A percentile compares a stretch with the other conserved stretches of the same genome.
phyloP scores from a whole-genome alignment of 2,329 filamentous ascomycete species.

The Cercospora janseana region DNA sequence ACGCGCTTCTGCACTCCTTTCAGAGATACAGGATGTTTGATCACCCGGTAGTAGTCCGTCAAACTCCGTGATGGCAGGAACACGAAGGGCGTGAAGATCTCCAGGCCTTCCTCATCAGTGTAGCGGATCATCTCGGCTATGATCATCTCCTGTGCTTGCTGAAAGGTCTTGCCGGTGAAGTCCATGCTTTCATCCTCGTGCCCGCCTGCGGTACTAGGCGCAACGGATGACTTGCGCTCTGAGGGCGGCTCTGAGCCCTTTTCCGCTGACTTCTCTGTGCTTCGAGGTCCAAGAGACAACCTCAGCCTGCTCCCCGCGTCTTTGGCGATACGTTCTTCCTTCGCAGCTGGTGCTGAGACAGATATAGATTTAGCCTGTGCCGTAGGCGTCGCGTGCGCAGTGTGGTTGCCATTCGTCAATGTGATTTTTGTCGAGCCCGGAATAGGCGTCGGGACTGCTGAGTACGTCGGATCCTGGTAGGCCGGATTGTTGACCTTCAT shows the following conservation, averaged over 20 bases:
- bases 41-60: constrained; percentile 83
- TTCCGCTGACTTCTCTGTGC: constrained; percentile 30
- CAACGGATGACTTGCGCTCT: constrained; percentile 34
- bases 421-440: constrained; percentile 44
- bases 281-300: constrained; percentile 23
- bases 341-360: constrained; percentile 21
- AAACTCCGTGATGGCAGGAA: constrained; percentile 72
- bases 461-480: constrained; percentile 66
- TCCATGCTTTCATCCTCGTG: constrained; percentile 38
- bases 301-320: constrained; percentile 24
- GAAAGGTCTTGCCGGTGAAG: constrained; percentile 73
- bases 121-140: constrained; percentile 69
- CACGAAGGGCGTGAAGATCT: constrained; percentile 72
- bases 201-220: constrained; percentile 30
- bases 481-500: constrained; percentile 86
- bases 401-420: constrained; percentile 19
- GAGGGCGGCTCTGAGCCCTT: constrained; percentile 32
- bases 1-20: constrained; percentile 74
- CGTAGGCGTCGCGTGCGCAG: constrained; percentile 12
- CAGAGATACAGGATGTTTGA: constrained; percentile 76
- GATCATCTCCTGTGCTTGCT: constrained; percentile 83
- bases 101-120: constrained; percentile 65
- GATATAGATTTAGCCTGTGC: constrained; percentile 17
- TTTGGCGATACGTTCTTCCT: constrained; percentile 27
- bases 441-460: constrained; percentile 70